These are phyloP conservation scores for Alternaria brassicicola DNA, from an alignment of 2,329 filamentous ascomycete species.

Conservation along the genomic window DNA sequence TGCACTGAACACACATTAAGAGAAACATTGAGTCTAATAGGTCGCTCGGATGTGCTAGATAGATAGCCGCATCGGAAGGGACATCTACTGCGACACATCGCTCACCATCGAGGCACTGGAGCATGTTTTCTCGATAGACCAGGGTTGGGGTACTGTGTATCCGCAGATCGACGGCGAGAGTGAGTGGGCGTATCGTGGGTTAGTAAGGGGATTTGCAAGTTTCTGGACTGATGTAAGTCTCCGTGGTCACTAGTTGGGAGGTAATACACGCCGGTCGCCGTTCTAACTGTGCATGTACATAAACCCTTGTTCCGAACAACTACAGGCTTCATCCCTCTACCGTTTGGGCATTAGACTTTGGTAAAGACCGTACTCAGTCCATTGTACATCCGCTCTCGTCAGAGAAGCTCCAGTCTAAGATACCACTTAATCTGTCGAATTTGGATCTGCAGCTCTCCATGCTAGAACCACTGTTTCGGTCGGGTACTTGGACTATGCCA, in stretches of 20 bases:
- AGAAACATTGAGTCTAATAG: background rate
- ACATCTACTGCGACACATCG: conserved; percentile 45
- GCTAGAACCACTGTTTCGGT: conserved; percentile 45
- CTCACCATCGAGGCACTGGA: conserved; percentile 46
- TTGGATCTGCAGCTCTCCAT: conserved; percentile 49
- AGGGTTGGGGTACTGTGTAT: conserved; percentile 48
- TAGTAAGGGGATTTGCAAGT: conserved; percentile 50
- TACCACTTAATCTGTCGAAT: conserved; percentile 45
- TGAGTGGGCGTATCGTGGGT: conserved; percentile 42
- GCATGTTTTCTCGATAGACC: conserved; percentile 31
- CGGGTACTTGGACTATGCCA: conserved; percentile 44
- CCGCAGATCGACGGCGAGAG: conserved; percentile 32
- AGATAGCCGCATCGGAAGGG: conserved; percentile 32
- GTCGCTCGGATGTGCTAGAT: background rate
- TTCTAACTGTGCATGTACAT: conserved; percentile 1
- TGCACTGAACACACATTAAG: background rate
- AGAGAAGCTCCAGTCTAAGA: conserved; percentile 48
- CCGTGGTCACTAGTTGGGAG: background rate
- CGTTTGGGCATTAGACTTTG: conserved; percentile 51
- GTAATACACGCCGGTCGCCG: fast-evolving
- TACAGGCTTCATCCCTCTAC: conserved; percentile 50
- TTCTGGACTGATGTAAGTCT: conserved; percentile 50
- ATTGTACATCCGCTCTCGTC: conserved; percentile 50
- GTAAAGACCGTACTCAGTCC: conserved; percentile 46
- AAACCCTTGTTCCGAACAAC: conserved; percentile 49